These are phyloP conservation scores for Lactifluus echinatus DNA, from an alignment of 768 basidiomycete genomes.

Conservation along the genomic window DNA sequence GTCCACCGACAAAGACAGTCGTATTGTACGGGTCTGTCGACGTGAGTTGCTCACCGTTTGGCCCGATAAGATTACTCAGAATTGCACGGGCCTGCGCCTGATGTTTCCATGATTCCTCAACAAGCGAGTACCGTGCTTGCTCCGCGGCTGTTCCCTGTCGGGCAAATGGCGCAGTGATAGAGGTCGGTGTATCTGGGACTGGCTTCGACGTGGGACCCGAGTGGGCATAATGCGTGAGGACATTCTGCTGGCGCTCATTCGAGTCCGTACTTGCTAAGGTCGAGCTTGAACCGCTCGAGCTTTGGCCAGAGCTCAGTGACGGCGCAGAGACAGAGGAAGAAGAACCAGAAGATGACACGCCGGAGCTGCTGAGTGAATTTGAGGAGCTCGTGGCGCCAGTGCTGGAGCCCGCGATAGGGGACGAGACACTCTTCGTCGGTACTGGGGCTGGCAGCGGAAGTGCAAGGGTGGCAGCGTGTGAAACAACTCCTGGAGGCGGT, in stretches of 20 bases:
- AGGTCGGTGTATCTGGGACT: conserved; percentile 17
- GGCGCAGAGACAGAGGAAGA: conserved; percentile 30
- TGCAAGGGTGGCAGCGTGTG: conserved; percentile 36
- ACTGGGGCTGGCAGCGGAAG: conserved; percentile 38
- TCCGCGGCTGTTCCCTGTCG: conserved; percentile 39
- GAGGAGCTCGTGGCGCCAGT: conserved; percentile 19
- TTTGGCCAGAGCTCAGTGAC: conserved; percentile 30
- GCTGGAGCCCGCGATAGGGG: conserved; percentile 47
- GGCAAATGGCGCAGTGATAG: conserved; percentile 34
- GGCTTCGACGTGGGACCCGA: conserved; percentile 8
- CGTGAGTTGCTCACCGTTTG: conserved; percentile 78
- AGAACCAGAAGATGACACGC: conserved; percentile 35
- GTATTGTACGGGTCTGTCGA: conserved; percentile 95
- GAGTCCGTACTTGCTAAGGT: conserved; percentile 40
- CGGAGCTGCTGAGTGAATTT: conserved; percentile 22
- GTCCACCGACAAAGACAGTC: conserved; percentile 88
- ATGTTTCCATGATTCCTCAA: conserved; percentile 78
- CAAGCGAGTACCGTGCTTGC: conserved; percentile 42
- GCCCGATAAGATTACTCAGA: conserved; percentile 74
- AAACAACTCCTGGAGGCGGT: conserved; percentile 1
- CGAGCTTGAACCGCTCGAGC: conserved; percentile 42
- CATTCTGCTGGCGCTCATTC: conserved; percentile 42
- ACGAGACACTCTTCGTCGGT: conserved; percentile 58
- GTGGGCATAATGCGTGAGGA: conserved; percentile 31
- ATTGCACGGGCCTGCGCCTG: conserved; percentile 78